Base-by-base conservation (phyloP, 495 filamentous ascomycete species). In the Xylaria venustula region DNA sequence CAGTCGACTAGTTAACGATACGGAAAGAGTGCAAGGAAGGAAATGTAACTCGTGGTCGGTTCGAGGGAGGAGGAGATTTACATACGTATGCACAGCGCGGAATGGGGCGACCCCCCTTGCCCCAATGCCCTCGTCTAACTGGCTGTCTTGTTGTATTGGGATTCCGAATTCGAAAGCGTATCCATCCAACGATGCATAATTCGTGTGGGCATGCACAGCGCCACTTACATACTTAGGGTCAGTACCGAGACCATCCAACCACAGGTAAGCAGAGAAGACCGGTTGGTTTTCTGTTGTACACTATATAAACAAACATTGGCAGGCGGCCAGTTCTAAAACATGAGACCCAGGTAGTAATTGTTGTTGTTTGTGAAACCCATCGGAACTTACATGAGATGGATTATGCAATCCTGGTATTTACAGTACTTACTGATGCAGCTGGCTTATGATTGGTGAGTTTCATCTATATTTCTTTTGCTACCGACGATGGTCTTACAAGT, bases 1-100 rank as follows among this genome's bases (percentile, higher is more conserved):
- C 46, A 50, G 55, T 49, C 6, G 14, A 30, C 45, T 58, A 50
- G 46, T 58, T 58, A 20, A 50, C 56, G 36, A 58, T n/a, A 32
- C 44, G 46, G 36, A 42, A 60, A 25, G 19, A 14, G 19, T 15
- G 19, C 26, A 23, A 44, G 36, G 25, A 30, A 22, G 37, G 25
- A 34, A 52, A 34, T 34, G 15, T 45, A 19, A 41, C 36, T 32
- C 34, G 23, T 44, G 37, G n/a, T n/a, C n/a, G n/a, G 47, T 30
- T 34, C 23, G 57, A 52, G 20, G 50, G 46, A 51, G 34, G 30
- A 49, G 44, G 40, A 26, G 30, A 49, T 9, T 25, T 42, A 36
- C 30, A 11, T 34, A 34, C n/a, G 30, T 58, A 32, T 20, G 56
- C 22, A 49, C 34, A 30, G 45, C 37, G 45, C 37, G n/a, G 12